These are phyloP conservation scores for Acanthochlamys bracteata DNA, from an alignment of 106 monocot species.

Conservation along the genomic window DNA sequence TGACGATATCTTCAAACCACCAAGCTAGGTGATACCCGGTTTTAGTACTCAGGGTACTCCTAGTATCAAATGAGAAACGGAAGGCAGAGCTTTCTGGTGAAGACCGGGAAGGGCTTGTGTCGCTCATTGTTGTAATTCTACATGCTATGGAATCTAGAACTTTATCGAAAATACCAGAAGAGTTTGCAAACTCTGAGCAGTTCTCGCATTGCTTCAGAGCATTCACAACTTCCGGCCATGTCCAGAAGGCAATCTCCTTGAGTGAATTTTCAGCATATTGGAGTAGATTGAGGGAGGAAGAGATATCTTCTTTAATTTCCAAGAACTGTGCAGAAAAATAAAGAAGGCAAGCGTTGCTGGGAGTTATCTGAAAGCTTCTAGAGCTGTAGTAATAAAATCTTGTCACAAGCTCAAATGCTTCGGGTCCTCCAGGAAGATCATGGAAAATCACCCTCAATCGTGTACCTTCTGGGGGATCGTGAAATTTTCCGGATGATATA, in stretches of 20 bases:
- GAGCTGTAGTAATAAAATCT: conserved; percentile 65
- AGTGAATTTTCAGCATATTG: conserved; percentile 35
- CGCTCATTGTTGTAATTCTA: conserved; percentile 34
- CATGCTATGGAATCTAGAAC: conserved; percentile 44
- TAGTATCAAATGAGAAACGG: conserved; percentile 70
- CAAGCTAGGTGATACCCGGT: conserved; percentile 27
- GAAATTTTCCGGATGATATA: conserved; percentile 11
- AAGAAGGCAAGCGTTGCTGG: conserved; percentile 40
- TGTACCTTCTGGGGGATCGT: conserved; percentile 4
- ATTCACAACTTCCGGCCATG: conserved; percentile 52
- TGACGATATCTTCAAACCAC: conserved; percentile 83
- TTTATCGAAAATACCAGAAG: conserved; percentile 31
- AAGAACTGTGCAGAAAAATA: conserved; percentile 38
- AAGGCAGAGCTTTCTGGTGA: conserved; percentile 70
- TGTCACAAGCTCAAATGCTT: conserved; percentile 55
- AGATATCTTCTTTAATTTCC: conserved; percentile 32
- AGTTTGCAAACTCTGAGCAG: conserved; percentile 8
- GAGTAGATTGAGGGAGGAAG: conserved; percentile 27
- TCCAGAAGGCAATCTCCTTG: conserved; percentile 38
- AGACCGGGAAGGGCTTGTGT: conserved; percentile 46
- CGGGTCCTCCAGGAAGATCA: conserved; percentile 60
- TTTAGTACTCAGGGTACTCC: conserved; percentile 37
- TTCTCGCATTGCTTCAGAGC: conserved; percentile 65
- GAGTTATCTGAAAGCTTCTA: conserved; percentile 31
- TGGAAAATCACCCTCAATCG: conserved; percentile 38